phyloP scores from a whole-genome alignment of 306 rosid species.

The Gastrolobium bilobum region DNA sequence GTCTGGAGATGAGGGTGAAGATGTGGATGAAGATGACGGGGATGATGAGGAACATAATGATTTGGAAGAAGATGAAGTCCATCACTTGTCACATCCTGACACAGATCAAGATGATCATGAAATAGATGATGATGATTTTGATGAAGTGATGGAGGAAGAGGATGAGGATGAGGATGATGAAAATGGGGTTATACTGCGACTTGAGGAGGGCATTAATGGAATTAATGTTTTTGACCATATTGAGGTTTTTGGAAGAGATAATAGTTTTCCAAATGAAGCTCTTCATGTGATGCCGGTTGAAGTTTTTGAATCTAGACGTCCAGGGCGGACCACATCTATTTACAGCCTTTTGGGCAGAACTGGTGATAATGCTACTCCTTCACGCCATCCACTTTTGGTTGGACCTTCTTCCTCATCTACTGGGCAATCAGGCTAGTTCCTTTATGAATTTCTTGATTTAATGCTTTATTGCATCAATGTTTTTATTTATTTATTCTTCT shows the following conservation, averaged over 20 bases:
- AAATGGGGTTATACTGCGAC: conserved; percentile 89
- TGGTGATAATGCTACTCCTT: conserved; percentile 82
- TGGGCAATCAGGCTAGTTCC: conserved; percentile 69
- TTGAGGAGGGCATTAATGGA: conserved; percentile 98
- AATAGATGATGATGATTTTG: conserved; percentile 92
- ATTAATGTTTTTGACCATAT: conserved; percentile 94
- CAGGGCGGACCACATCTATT: conserved; percentile 94
- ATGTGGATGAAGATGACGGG: conserved; percentile 82
- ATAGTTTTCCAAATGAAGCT: conserved; percentile 82
- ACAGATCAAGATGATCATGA: conserved; percentile 96
- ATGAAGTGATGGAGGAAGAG: conserved; percentile 88
- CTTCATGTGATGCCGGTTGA: conserved; percentile 98
- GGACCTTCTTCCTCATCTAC: conserved; percentile 72
- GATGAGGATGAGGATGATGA: conserved; percentile 95
- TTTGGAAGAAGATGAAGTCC: conserved; percentile 89
- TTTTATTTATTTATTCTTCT: neutral
- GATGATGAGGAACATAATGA: conserved; percentile 95
- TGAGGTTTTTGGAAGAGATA: conserved; percentile 94
- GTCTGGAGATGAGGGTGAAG: conserved; percentile 96
- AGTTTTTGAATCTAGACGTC: conserved; percentile 96
- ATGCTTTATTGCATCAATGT: neutral
- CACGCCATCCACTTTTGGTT: conserved; percentile 90
- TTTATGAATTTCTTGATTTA: conserved; percentile 31
- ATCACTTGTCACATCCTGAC: conserved; percentile 90
- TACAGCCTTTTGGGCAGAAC: conserved; percentile 93